Conservation (phyloP, 192 early-diverging fungal species). For the Coemansia sp. region DNA sequence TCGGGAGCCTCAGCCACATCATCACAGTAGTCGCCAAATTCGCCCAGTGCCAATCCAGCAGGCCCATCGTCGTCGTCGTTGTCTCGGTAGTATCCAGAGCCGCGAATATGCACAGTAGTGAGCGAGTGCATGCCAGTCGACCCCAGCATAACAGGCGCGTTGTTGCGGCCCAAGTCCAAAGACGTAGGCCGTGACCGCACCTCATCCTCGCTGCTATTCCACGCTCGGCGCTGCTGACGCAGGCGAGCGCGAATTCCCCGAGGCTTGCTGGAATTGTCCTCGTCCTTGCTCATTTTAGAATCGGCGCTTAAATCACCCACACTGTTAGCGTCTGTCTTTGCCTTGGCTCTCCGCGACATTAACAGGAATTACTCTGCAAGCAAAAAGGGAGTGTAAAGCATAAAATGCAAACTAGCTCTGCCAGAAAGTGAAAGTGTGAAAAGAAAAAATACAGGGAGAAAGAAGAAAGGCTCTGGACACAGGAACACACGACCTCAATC, state of each 20-base stretch:
- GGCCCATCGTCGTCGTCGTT: conserved; percentile 1
- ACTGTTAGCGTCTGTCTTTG: not conserved
- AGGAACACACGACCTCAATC: not conserved
- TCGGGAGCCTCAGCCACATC: conserved; percentile 29
- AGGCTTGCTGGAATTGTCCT: conserved; percentile 9
- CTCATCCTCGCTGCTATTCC: conserved; percentile 48
- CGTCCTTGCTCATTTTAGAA: conserved; percentile 32
- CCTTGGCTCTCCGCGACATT: conserved; percentile 3
- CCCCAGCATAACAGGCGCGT: conserved; percentile 17
- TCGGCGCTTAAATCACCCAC: not conserved
- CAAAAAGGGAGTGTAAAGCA: not conserved
- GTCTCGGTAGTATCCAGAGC: conserved; percentile 6
- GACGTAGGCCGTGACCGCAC: conserved; percentile 38
- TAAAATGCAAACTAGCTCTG: not conserved
- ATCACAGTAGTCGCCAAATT: conserved; percentile 39
- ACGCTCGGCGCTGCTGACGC: conserved; percentile 44
- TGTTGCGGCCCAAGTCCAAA: conserved; percentile 33
- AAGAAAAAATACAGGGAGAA: not conserved
- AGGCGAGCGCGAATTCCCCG: conserved; percentile 47
- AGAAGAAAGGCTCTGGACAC: not conserved
- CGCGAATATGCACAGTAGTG: conserved; percentile 30
- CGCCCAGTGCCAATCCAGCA: conserved; percentile 43
- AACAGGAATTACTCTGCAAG: not conserved
- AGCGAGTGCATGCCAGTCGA: conserved; percentile 33
- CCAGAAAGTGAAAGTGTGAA: not conserved